phyloP scores from a whole-genome alignment of 2,329 filamentous ascomycete genomes.

The Didymella arachidicola region DNA sequence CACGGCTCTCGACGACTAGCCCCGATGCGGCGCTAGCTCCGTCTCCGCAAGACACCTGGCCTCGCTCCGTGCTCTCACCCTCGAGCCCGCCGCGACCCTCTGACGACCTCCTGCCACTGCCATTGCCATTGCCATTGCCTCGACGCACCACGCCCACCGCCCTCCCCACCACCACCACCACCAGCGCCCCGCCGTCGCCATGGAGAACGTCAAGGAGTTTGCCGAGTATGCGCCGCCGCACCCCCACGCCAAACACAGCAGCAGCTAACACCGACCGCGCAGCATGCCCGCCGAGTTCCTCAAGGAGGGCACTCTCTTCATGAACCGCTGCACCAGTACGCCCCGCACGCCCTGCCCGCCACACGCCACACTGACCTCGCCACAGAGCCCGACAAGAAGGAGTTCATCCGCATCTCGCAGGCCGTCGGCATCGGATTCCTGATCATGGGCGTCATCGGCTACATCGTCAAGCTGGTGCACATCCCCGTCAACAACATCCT shows the following conservation, averaged over 20 bases:
- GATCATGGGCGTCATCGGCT: slow-evolving; percentile 62
- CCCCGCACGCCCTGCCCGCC: neutral
- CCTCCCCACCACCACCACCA: neutral
- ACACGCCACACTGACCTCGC: slow-evolving; percentile 38
- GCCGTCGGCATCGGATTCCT: slow-evolving; percentile 62
- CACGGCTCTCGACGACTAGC: neutral
- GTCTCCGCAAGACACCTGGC: slow-evolving; percentile 39
- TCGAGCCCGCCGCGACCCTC: slow-evolving; percentile 30
- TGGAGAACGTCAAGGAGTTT: slow-evolving; percentile 74
- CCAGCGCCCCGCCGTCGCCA: slow-evolving; percentile 54
- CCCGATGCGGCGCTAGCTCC: slow-evolving; percentile 29
- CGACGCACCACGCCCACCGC: slow-evolving; percentile 3
- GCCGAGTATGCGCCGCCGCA: slow-evolving; percentile 59
- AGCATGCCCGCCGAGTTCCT: slow-evolving; percentile 53
- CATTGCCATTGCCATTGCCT: slow-evolving; percentile 14
- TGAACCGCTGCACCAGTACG: slow-evolving; percentile 58
- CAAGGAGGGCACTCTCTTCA: slow-evolving; percentile 59
- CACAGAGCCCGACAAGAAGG: slow-evolving; percentile 53
- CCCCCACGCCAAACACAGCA: neutral
- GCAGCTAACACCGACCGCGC: slow-evolving; percentile 32
- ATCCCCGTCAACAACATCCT: slow-evolving; percentile 64
- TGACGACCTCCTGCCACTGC: slow-evolving; percentile 3
- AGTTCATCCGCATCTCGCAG: slow-evolving; percentile 57
- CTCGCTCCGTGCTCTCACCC: slow-evolving; percentile 29
- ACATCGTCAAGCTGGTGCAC: slow-evolving; percentile 62